Conservation (phyloP, 2,329 filamentous ascomycete species). For the Aspergillus bombycis region DNA sequence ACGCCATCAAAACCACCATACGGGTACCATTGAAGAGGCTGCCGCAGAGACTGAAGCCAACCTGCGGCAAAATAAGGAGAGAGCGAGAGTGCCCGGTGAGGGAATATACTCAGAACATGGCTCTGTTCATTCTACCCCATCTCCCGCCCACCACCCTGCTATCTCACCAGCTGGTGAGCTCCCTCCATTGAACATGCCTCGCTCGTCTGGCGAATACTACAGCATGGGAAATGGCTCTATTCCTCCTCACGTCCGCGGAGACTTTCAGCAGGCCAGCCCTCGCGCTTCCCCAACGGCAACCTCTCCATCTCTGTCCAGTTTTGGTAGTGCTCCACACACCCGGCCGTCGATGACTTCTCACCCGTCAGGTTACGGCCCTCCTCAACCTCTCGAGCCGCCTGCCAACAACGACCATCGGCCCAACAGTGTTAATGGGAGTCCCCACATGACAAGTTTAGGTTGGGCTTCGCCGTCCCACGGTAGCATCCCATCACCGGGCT, state of each 20-base stretch:
- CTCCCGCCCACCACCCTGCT: conserved; percentile 78
- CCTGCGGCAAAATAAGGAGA: conserved; percentile 61
- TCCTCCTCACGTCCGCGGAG: conserved; percentile 77
- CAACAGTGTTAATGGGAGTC: conserved; percentile 77
- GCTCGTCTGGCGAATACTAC: conserved; percentile 73
- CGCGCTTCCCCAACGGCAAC: conserved; percentile 65
- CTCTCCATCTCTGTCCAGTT: conserved; percentile 66
- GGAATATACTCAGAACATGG: conserved; percentile 48
- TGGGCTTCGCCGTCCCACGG: conserved; percentile 86
- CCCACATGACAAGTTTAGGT: conserved; percentile 78
- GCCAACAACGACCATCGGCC: conserved; percentile 74
- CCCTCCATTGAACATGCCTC: conserved; percentile 69
- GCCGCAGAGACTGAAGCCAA: conserved; percentile 86
- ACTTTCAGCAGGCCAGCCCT: conserved; percentile 72
- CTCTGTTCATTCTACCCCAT: conserved; percentile 67
- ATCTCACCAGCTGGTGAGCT: conserved; percentile 80
- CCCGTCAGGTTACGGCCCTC: conserved; percentile 78
- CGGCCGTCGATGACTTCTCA: conserved; percentile 77
- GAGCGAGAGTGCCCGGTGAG: conserved; percentile 40
- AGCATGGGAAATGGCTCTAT: conserved; percentile 73
- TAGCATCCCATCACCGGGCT: conserved; percentile 70
- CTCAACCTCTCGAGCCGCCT: conserved; percentile 80
- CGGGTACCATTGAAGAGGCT: conserved; percentile 91
- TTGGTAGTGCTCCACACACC: conserved; percentile 53
- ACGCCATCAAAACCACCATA: conserved; percentile 93